Base-by-base conservation (phyloP, 495 filamentous ascomycete species). In the Delitschia confertaspora region DNA sequence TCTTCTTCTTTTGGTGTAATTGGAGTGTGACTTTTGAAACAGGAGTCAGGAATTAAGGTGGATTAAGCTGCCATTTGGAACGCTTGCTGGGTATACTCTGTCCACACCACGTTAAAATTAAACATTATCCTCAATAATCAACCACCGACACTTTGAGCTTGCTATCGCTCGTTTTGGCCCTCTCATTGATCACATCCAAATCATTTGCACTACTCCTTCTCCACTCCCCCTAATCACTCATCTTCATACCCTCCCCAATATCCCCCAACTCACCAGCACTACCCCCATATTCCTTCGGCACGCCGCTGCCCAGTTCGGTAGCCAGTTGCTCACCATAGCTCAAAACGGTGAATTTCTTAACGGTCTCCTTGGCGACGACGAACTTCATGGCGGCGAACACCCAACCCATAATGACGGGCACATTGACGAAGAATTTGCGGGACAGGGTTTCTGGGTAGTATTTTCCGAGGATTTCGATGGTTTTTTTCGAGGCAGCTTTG, bases 391-490 rank as follows among this genome's bases (percentile, higher is more conserved):
- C 69, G 21, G 64, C 64, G 59, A 82, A 94, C 59, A 93, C 71
- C 76, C 87, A 93, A 33, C 82, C 80, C 87, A 93, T 93, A 55
- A 93, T 67, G 38, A 76, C 60, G 0, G 88, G 87, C 5, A 93
- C 83, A 46, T 94, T 94, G 65, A 93, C 80, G 57, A 95, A 94
- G 73, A 83, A 91, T 69, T 93, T 95, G 62, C 86, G 74, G 42
- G 80, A 78, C 21, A 94, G 71, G 16, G 91, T 74, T 67, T 94
- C 88, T 0, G 88, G 88, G 67, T 95, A 95, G 37, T 80, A 79
- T 36, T 73, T 75, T 32, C 71, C 66, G 64, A 95, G 84, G 16
- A 82, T 70, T 21, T 80, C 72, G 60, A 93, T 88, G 26, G 81
- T 83, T 67, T 86, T 78, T 61, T 76, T 78, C 48, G 78, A 79